Evolutionary conservation across 306 rosid species (phyloP), one percentile per base, ranked within the genome.

Genomic region (Lupinus albus): DNA sequence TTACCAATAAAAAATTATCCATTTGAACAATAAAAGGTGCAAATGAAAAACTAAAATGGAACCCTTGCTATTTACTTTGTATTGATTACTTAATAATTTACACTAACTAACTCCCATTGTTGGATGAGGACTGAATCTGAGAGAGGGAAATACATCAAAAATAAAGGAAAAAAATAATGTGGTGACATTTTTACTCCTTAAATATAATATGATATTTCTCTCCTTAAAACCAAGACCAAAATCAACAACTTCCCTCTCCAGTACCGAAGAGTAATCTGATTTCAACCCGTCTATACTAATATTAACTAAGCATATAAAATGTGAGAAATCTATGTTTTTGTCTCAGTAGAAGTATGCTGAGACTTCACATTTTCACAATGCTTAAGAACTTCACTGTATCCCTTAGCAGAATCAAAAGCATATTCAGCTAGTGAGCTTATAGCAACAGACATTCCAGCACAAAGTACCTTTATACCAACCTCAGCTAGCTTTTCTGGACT

Each of bases 361-460:
- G 58, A 61, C 74, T 78, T 69, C 44, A 65, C 86, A 42, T 52
- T 78, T 52, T 86, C 83, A 89, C 86, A 84, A 73, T 86, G 86
- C 72, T 75, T 78, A 53, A 86, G 75, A 72, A 91, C 84, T 55
- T 79, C 89, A 35, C 59, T 69, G 48, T 91, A 91, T 11, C 85
- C 91, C 41, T 86, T 83, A 33, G 92, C 85, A 63, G 87, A 88
- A 77, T 73, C 48, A 56, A 76, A 50, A 39, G 92, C 74, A 71
- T 84, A 88, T 70, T 84, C 79, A 61, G 87, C 72, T 55, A 91
- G 78, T 62, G 95, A 91, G 74, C 85, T 86, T 81, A 79, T 78
- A 36, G 95, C 84, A 75, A 86, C 92, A 61, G 87, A 83, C 91
- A 91, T 82, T 41, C 95, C 95, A 17, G 86, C 95, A 74, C 95